These are phyloP conservation scores for Aureobasidium namibiae DNA, from an alignment of 2,329 filamentous ascomycete genomes.

Conservation along the genomic window DNA sequence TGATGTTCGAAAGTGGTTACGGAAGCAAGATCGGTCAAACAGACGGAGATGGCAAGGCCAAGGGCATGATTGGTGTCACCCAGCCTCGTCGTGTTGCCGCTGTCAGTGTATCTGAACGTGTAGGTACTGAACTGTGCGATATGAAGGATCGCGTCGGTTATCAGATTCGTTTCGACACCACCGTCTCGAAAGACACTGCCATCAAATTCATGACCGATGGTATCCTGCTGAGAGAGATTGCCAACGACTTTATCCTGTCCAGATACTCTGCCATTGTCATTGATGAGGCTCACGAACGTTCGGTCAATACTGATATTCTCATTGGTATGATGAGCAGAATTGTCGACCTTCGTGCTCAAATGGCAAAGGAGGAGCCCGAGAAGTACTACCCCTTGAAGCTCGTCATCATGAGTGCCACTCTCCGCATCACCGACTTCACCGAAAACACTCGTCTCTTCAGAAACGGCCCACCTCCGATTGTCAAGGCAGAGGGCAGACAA, in stretches of 20 bases:
- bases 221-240: conserved; percentile 83
- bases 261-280: conserved; percentile 94
- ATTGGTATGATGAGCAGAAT: conserved; percentile 95
- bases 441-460: conserved; percentile 75
- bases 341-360: conserved; percentile 69
- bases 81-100: conserved; percentile 92
- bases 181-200: conserved; percentile 67
- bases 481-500: conserved; percentile 87
- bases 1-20: conserved; percentile 89
- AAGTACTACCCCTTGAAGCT: conserved; percentile 72
- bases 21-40: conserved; percentile 57
- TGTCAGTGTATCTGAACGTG: conserved; percentile 92
- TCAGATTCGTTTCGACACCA: conserved; percentile 88
- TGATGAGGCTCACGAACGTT: conserved; percentile 94
- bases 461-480: conserved; percentile 63
- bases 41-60: conserved; percentile 32
- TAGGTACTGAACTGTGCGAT: conserved; percentile 74
- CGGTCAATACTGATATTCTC: conserved; percentile 95
- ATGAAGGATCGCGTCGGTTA: conserved; percentile 75
- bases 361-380: conserved; percentile 62
- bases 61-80: conserved; percentile 89
- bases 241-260: conserved; percentile 75
- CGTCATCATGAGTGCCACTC: conserved; percentile 95
- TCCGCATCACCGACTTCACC: conserved; percentile 83
- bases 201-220: conserved; percentile 99